These are phyloP conservation scores for Stropharia rugosoannulata DNA, from an alignment of 768 basidiomycete genomes.

Conservation along the genomic window DNA sequence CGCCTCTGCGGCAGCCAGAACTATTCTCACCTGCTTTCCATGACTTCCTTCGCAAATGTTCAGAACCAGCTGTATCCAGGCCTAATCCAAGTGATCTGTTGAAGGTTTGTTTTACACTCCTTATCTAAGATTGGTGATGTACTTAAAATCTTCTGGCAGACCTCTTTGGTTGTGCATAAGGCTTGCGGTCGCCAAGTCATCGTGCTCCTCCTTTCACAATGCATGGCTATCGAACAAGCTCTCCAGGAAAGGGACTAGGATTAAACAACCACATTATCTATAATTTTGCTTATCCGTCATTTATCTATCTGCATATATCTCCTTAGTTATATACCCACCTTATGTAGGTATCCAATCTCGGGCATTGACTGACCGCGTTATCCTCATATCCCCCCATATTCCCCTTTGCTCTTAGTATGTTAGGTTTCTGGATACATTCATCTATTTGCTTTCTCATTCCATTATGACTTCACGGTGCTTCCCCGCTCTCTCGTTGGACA, in stretches of 20 bases:
- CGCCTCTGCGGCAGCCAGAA: slow-evolving; percentile 55
- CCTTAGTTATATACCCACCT: slow-evolving; percentile 5
- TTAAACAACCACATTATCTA: slow-evolving; percentile 5
- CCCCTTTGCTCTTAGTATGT: slow-evolving; percentile 8
- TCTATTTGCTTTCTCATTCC: slow-evolving; percentile 9
- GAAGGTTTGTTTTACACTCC: slow-evolving; percentile 44
- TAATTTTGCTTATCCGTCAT: slow-evolving; percentile 1
- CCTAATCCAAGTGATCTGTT: slow-evolving; percentile 57
- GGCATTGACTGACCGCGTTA: slow-evolving; percentile 7
- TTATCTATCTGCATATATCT: slow-evolving; percentile 4
- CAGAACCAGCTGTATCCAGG: slow-evolving; percentile 53
- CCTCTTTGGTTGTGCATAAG: slow-evolving; percentile 58
- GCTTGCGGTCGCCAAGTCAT: slow-evolving; percentile 71
- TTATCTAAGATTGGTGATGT: background rate
- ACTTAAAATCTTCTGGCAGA: slow-evolving; percentile 32
- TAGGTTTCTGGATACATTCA: slow-evolving; percentile 4
- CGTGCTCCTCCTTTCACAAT: slow-evolving; percentile 63
- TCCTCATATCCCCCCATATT: slow-evolving; percentile 8
- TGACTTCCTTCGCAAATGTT: slow-evolving; percentile 69
- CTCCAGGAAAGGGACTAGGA: slow-evolving; percentile 22
- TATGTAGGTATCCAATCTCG: background rate
- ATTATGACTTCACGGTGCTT: slow-evolving; percentile 13
- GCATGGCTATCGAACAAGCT: slow-evolving; percentile 62
- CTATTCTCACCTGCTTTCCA: slow-evolving; percentile 68
- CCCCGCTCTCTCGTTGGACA: slow-evolving; percentile 5